phyloP scores from a whole-genome alignment of 2,329 filamentous ascomycete genomes.

The Nigrospora sphaerica region DNA sequence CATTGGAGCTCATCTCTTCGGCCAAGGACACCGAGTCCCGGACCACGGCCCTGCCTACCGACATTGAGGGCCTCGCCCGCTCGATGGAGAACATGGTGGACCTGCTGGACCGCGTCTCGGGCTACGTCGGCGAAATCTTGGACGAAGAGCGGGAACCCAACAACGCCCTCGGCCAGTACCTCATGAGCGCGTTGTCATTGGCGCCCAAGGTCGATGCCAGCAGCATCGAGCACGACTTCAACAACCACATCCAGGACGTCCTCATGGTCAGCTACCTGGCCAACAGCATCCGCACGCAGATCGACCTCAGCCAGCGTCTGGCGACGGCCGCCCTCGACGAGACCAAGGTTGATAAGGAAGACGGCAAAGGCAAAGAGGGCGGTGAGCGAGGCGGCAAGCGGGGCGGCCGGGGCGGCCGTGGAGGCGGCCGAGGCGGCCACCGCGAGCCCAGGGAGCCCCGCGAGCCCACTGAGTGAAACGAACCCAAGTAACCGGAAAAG shows the following conservation, averaged over 20 bases:
- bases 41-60: constrained; percentile 66
- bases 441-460: constrained; percentile 44
- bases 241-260: constrained; percentile 99
- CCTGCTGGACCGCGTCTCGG: constrained; percentile 84
- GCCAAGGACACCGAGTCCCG: constrained; percentile 76
- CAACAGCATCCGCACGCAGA: constrained; percentile 98
- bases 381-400: constrained; percentile 36
- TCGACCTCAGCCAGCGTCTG: constrained; percentile 92
- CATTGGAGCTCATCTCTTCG: constrained; percentile 74
- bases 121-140: constrained; percentile 87
- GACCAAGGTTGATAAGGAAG: constrained; percentile 37
- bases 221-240: constrained; percentile 96
- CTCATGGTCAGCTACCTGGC: constrained; percentile 96
- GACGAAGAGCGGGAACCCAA: constrained; percentile 89
- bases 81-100: constrained; percentile 81
- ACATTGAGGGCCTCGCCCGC: constrained; percentile 83
- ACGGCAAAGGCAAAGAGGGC: constrained; percentile 29
- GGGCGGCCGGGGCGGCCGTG: constrained; percentile 25
- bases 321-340: constrained; percentile 64
- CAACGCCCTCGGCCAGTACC: constrained; percentile 86
- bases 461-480: constrained; percentile 30
- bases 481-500: not conserved
- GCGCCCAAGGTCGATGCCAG: constrained; percentile 89
- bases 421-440: constrained; percentile 36
- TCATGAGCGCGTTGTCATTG: constrained; percentile 87